phyloP scores from a whole-genome alignment of 345 rosid genomes.

The Hevea brasiliensis region DNA sequence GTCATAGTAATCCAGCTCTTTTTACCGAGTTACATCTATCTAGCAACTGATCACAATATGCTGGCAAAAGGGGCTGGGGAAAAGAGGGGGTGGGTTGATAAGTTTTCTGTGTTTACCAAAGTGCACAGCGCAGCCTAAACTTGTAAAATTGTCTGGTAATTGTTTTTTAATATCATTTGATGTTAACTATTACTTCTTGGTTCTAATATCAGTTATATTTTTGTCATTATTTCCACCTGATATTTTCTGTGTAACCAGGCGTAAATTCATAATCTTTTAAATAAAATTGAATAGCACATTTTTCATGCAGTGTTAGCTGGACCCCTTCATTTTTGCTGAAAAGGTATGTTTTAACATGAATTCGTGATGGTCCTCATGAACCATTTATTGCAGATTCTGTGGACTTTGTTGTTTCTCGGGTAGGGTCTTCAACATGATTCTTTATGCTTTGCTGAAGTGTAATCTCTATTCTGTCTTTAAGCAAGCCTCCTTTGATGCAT shows the following conservation, averaged over 20 bases:
- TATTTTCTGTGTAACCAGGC: not conserved
- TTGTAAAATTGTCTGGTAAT: not conserved
- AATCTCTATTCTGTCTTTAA: not conserved
- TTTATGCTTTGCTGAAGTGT: slow-evolving; percentile 53
- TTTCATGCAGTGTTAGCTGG: slow-evolving; percentile 89
- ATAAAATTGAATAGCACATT: slow-evolving; percentile 13
- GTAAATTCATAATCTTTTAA: not conserved
- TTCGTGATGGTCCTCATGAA: slow-evolving; percentile 95
- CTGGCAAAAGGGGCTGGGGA: not conserved
- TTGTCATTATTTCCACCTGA: not conserved
- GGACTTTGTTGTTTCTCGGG: slow-evolving; percentile 97
- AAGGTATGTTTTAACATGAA: slow-evolving; percentile 85
- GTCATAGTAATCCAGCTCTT: not conserved
- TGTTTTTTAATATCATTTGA: not conserved
- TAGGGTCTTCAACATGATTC: slow-evolving; percentile 46
- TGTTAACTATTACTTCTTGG: not conserved
- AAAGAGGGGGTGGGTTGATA: not conserved
- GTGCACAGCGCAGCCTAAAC: not conserved
- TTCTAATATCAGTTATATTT: not conserved
- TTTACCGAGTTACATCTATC: not conserved
- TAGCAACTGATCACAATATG: not conserved
- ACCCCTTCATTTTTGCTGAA: slow-evolving; percentile 93
- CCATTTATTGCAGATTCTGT: slow-evolving; percentile 99
- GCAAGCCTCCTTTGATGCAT: not conserved
- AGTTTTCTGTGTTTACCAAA: not conserved